Evolutionary conservation across 2,329 filamentous ascomycete species (phyloP).

Genomic region (Trichoderma afroharzianum): DNA sequence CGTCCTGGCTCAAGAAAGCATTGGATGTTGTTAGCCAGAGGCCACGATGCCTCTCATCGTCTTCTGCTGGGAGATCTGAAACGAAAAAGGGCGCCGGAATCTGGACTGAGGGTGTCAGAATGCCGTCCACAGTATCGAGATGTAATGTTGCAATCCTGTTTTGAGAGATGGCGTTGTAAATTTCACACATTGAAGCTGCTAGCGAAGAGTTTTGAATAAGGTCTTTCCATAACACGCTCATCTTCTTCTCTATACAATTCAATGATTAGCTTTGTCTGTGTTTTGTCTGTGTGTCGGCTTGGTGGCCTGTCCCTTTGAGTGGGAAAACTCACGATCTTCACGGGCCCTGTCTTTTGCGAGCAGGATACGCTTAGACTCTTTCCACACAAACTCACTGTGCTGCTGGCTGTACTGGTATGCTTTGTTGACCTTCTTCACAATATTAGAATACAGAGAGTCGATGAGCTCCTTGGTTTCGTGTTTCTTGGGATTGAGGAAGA

Average conservation of each 20-base stretch:
- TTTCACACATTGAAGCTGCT: constrained; percentile 75
- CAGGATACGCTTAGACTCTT: constrained; percentile 80
- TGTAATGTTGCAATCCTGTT: constrained; percentile 84
- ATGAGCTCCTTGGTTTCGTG: constrained; percentile 72
- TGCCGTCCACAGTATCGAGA: constrained; percentile 60
- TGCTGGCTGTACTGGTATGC: constrained; percentile 91
- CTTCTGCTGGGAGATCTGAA: constrained; percentile 65
- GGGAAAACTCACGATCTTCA: constrained; percentile 55
- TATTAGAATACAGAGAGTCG: constrained; percentile 77
- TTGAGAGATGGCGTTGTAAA: constrained; percentile 76
- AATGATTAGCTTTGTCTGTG: neutral
- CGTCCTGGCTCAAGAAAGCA: constrained; percentile 66
- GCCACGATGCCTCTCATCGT: constrained; percentile 66
- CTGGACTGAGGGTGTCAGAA: constrained; percentile 60
- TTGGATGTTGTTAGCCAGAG: constrained; percentile 87
- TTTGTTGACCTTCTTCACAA: constrained; percentile 89
- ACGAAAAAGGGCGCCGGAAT: constrained; percentile 66
- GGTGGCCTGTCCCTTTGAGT: neutral
- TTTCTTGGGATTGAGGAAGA: constrained; percentile 77
- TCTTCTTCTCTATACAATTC: constrained; percentile 46
- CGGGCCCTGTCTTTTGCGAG: constrained; percentile 77
- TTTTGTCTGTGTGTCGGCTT: neutral
- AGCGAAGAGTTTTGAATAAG: constrained; percentile 71
- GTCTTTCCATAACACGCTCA: constrained; percentile 65
- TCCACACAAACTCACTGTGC: constrained; percentile 85